Evolutionary conservation across 129 eudicot genomes (phyloP), one percentile per base, ranked within the genome.

Genomic region (Solidago caesia): DNA sequence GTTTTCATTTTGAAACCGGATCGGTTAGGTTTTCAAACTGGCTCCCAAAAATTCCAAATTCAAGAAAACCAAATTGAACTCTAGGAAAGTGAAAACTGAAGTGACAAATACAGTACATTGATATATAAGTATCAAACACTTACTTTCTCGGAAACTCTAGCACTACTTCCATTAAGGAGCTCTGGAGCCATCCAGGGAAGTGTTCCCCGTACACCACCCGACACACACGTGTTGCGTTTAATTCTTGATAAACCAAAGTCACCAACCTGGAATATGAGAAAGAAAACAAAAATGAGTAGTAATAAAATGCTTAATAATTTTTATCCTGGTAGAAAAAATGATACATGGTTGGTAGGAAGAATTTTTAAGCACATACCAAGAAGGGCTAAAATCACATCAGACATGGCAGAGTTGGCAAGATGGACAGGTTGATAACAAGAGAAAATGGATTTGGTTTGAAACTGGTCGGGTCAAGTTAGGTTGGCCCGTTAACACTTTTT

Each of bases 121-220:
- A 11, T 8, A 53, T 67, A 41, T 15, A 13, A 39, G 65, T 60
- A 44, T 64, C 39, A 66, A 51, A 29, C 62, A 33, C 87, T 76
- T 49, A 89, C 96, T 81, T 86, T 89, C 64, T 89, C 91, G 25
- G 96, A 86, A 69, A 89, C 91, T 48, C 87, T 76, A 64, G 63
- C 74, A 70, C 85, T 89, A 84, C 83, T 84, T 42, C 96, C 91
- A 49, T 78, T 82, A 48, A 84, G 15, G 41, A 89, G 89, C 84
- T 86, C 96, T 11, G 96, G 96, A n/a, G 96, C 96, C 96, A 86
- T 89, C 96, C 96, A 89, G 6, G 96, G 96, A 79, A 89, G 96
- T 74, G 96, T 89, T 77, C 96, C 96, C 63, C 91, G 72, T 6
- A 89, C 96, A 8, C 96, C 96, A 46, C 96, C 96, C n/a, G 96